Base-by-base conservation (phyloP, 2,329 filamentous ascomycete genomes). In the Cercospora brassicicola region DNA sequence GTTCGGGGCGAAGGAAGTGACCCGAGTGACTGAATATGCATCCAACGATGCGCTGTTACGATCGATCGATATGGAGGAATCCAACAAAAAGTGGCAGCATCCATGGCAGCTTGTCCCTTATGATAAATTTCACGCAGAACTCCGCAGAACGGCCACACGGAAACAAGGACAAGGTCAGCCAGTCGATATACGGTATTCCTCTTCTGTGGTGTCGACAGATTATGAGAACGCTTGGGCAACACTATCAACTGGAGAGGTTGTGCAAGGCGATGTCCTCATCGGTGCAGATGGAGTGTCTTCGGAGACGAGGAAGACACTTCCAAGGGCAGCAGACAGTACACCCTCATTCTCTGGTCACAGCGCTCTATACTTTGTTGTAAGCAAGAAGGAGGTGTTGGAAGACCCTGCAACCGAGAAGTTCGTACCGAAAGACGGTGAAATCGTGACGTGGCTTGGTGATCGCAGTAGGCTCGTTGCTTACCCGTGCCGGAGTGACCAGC, bases 331-430 rank as follows among this genome's bases (percentile, higher is more conserved):
- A 20, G 67, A 75, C 23, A 61, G 67, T 60, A 71, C 70, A 59
- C 75, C 77, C 1, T 76, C 73, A 20, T 70, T 73, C 60, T 71
- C 82, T 2, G 86, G 86, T 2, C 87, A 87, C 73, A 85, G 83
- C 53, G 86, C 86, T 0, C 89, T 87, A 73, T 81, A 87, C 7
- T 89, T 88, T 75, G 74, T 88, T 4, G 80, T 89, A 0, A 78
- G 82, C 0, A 80, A 81, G 0, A 82, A 86, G 13, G 79, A 78
- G 3, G 79, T 80, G 0, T 66, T 80, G 5, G 78, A 73, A 51
- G 82, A 79, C 73, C 83, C 73, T 28, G 81, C 3, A 80, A 86
- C 72, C 72, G 66, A 81, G 0, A 55, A 60, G 18, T 55, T 72
- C 13, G 82, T 9, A 79, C 84, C 64, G 2, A 66, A 67, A 1